Evolutionary conservation across 176 grass and related monocot species (phyloP).

Genomic region (Coix lacrymajobi): DNA sequence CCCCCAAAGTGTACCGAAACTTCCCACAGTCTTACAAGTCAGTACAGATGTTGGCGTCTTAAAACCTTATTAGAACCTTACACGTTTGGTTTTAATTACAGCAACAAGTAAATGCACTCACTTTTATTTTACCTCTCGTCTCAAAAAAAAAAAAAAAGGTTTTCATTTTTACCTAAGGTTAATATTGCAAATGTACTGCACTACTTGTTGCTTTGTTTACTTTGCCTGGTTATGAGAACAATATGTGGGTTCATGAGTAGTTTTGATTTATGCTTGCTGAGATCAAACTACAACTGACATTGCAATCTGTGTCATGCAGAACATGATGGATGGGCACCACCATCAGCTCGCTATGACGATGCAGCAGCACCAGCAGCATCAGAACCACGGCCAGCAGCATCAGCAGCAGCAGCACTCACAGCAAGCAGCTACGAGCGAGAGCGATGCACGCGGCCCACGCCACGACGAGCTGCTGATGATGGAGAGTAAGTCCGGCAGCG

Average conservation of each 20-base stretch:
- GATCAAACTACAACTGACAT: background rate
- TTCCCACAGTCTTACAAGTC: constrained; percentile 2
- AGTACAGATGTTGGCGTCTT: background rate
- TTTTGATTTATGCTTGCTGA: background rate
- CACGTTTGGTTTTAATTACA: background rate
- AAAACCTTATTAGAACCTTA: background rate
- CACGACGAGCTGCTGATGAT: constrained; percentile 43
- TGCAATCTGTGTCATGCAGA: constrained; percentile 15
- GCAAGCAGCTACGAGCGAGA: constrained; percentile 38
- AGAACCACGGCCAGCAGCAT: background rate
- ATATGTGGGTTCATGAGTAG: background rate
- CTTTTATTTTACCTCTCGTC: too few species aligned
- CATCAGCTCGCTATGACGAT: constrained; percentile 27
- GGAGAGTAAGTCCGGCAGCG: constrained; percentile 79
- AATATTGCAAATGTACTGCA: background rate
- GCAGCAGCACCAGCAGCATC: constrained; percentile 11
- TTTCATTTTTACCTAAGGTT: background rate
- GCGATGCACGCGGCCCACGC: constrained; percentile 30
- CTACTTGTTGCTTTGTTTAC: background rate
- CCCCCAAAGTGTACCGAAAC: background rate
- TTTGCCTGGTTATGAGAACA: background rate
- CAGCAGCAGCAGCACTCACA: constrained; percentile 35
- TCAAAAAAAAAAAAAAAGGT: too few species aligned
- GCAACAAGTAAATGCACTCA: background rate
- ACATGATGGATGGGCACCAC: constrained; percentile 42